Evolutionary conservation across 768 basidiomycete genomes (phyloP).

Genomic region (Lyophyllum semitale): DNA sequence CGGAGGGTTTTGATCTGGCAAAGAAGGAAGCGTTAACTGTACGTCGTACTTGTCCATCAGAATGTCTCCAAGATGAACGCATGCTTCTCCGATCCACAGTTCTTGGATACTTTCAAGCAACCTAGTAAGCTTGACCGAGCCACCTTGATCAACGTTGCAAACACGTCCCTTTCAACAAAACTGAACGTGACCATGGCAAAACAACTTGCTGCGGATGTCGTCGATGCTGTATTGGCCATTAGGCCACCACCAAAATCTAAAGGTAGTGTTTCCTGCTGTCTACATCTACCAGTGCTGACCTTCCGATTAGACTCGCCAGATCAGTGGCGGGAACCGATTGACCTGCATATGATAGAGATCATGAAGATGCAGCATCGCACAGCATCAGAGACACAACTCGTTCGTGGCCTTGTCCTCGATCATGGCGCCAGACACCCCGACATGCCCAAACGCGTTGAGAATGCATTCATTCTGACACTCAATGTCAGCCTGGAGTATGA

Average conservation of each 20-base stretch:
- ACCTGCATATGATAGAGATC: conserved; percentile 98
- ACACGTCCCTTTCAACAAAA: conserved; percentile 97
- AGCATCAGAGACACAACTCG: conserved; percentile 93
- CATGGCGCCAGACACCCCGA: conserved; percentile 98
- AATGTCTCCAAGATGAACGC: conserved; percentile 3
- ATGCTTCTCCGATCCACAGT: conserved; percentile 49
- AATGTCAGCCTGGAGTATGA: conserved; percentile 99
- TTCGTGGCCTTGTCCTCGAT: conserved; percentile 95
- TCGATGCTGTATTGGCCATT: conserved; percentile 93
- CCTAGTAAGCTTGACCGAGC: conserved; percentile 79
- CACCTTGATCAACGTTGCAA: conserved; percentile 89
- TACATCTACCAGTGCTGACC: conserved; percentile 6
- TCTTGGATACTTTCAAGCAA: conserved; percentile 89
- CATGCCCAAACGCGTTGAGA: conserved; percentile 98
- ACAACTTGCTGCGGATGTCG: conserved; percentile 87
- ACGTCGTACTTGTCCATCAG: conserved; percentile 30
- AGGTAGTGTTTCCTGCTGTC: conserved; percentile 42
- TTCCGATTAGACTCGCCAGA: conserved; percentile 53
- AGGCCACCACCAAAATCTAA: conserved; percentile 63
- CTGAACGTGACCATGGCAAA: conserved; percentile 80
- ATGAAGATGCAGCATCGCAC: conserved; percentile 99
- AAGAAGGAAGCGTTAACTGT: conserved; percentile 93
- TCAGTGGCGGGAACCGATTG: conserved; percentile 86
- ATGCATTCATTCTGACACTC: conserved; percentile 91
- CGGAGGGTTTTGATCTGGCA: conserved; percentile 93